These are phyloP conservation scores for Globisporangium irregulare DNA, from an alignment of 352 stramenopile genomes.

Conservation along the genomic window DNA sequence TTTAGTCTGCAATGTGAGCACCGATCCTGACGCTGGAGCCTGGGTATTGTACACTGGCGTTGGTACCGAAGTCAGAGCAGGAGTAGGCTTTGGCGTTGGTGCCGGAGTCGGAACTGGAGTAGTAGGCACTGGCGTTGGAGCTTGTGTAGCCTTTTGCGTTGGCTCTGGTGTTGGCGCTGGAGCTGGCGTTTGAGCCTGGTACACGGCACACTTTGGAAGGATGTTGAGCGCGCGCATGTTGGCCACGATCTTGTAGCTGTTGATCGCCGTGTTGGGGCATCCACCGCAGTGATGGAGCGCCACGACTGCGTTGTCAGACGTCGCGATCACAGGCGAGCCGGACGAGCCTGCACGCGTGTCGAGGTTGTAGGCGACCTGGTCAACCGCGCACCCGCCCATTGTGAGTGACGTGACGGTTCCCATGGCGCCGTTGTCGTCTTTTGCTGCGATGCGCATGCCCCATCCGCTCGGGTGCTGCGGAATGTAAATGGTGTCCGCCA, in stretches of 20 bases:
- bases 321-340: slow-evolving; percentile 60
- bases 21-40: slow-evolving; percentile 7
- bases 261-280: slow-evolving; percentile 74
- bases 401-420: slow-evolving; percentile 45
- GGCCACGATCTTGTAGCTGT: slow-evolving; percentile 55
- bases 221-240: slow-evolving; percentile 43
- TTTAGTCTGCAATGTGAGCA: slow-evolving; percentile 22
- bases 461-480: slow-evolving; percentile 58
- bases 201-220: slow-evolving; percentile 43
- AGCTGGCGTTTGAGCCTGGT: slow-evolving; percentile 8
- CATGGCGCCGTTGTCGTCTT: slow-evolving; percentile 25
- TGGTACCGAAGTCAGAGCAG: slow-evolving; percentile 11
- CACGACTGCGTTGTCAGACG: slow-evolving; percentile 56
- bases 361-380: slow-evolving; percentile 68
- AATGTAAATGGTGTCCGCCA: slow-evolving; percentile 62
- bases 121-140: slow-evolving; percentile 16
- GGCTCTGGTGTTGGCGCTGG: slow-evolving; percentile 15
- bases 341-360: slow-evolving; percentile 75
- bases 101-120: slow-evolving; percentile 11
- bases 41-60: background rate
- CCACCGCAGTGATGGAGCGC: slow-evolving; percentile 74
- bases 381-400: slow-evolving; percentile 30
- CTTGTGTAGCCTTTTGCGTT: slow-evolving; percentile 10
- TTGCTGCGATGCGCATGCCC: slow-evolving; percentile 69
- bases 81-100: slow-evolving; percentile 15